A percentile compares a stretch with the other conserved stretches of the same genome.
phyloP scores from a whole-genome alignment of 495 filamentous ascomycete genomes.

The Xylaria cubensis region DNA sequence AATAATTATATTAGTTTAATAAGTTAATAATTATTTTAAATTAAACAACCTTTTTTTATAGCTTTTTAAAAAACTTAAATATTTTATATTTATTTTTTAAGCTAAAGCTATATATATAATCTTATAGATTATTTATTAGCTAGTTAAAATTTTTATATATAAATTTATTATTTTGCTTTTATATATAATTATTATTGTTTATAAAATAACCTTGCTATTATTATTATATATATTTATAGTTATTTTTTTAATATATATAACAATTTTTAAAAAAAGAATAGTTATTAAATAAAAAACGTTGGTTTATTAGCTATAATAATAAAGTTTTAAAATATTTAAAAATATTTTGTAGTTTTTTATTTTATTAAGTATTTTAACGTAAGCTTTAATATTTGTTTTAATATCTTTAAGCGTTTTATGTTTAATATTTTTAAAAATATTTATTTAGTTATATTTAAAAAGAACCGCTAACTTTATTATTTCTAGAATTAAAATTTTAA shows the following conservation, averaged over 20 bases:
- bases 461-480: too few species aligned
- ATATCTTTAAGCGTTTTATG: too few species aligned
- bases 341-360: too few species aligned
- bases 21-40: not conserved
- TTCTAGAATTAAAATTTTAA: too few species aligned
- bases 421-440: too few species aligned
- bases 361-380: not conserved
- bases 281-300: too few species aligned
- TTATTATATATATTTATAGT: not conserved
- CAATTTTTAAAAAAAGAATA: too few species aligned
- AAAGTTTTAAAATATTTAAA: too few species aligned
- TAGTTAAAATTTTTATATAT: not conserved
- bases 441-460: too few species aligned
- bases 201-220: not conserved
- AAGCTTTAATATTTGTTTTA: not conserved
- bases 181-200: not conserved
- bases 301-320: too few species aligned
- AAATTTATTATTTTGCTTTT: not conserved
- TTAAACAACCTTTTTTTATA: not conserved
- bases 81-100: not conserved
- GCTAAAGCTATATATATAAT: not conserved
- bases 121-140: not conserved
- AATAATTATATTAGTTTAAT: not conserved
- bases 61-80: not conserved
- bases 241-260: slow-evolving; percentile 1